Evolutionary conservation across 352 stramenopile species (phyloP).

Genomic region (Globisporangium canariense): DNA sequence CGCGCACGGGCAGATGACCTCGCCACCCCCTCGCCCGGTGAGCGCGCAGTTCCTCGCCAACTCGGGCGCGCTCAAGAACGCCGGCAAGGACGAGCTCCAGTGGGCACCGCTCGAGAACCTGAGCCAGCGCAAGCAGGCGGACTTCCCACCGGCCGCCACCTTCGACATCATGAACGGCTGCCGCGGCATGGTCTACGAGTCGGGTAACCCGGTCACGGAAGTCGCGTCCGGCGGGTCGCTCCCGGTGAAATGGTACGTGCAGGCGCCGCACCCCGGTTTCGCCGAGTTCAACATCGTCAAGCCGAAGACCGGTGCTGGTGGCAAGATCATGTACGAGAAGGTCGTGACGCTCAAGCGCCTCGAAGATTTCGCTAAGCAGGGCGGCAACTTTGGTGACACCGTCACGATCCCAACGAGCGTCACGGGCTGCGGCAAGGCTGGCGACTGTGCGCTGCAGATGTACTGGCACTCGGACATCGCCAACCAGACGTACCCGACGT

Average conservation of each 20-base stretch:
- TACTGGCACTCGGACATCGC: constrained; percentile 62
- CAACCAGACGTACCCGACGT: constrained; percentile 61
- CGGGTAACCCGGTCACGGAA: constrained; percentile 35
- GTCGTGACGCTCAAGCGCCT: constrained; percentile 6
- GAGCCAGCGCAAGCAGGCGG: constrained; percentile 41
- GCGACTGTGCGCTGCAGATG: constrained; percentile 57
- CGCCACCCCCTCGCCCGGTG: constrained; percentile 30
- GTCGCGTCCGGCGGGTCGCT: constrained; percentile 39
- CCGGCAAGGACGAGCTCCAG: constrained; percentile 44
- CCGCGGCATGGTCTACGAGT: constrained; percentile 53
- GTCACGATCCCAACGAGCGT: constrained; percentile 42
- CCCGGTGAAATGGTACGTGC: constrained; percentile 44
- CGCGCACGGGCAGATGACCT: constrained; percentile 34
- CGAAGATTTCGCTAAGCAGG: constrained; percentile 29
- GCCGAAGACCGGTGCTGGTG: constrained; percentile 31
- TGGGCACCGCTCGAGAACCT: constrained; percentile 56
- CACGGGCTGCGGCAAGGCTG: constrained; percentile 34
- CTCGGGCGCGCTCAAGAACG: constrained; percentile 13
- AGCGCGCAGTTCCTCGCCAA: constrained; percentile 25
- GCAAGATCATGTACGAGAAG: constrained; percentile 51
- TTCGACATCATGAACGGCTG: constrained; percentile 65
- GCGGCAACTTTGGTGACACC: constrained; percentile 25
- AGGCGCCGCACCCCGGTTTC: constrained; percentile 51
- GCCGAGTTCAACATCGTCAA: constrained; percentile 58
- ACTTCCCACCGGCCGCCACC: constrained; percentile 32